Evolutionary conservation across 1,284 basidiomycete genomes (phyloP).

Genomic region (Moesziomyces antarcticus): DNA sequence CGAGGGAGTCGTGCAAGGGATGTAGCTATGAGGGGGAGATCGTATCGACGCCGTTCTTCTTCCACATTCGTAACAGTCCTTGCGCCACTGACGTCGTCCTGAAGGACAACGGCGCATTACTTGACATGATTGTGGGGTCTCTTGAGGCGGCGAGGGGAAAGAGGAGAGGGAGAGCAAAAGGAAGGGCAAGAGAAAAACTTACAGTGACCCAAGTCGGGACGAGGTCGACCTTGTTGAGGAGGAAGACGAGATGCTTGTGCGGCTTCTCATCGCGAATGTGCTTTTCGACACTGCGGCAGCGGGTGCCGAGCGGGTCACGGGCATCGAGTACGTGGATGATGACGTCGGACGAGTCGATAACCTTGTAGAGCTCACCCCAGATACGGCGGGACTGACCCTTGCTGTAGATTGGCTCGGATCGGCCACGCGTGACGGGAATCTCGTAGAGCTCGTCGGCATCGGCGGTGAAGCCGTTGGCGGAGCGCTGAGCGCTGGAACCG

Average conservation of each 20-base stretch:
- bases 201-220: slow-evolving; percentile 99
- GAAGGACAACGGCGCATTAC: slow-evolving; percentile 53
- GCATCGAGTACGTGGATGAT: slow-evolving; percentile 96
- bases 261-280: slow-evolving; percentile 95
- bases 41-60: slow-evolving; percentile 71
- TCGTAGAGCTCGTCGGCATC: slow-evolving; percentile 61
- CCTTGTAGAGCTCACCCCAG: slow-evolving; percentile 98
- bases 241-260: slow-evolving; percentile 94
- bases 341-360: slow-evolving; percentile 98
- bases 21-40: slow-evolving; percentile 68
- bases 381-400: slow-evolving; percentile 74
- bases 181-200: slow-evolving; percentile 69
- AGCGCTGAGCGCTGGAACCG: slow-evolving; percentile 47
- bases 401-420: slow-evolving; percentile 66
- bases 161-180: slow-evolving; percentile 6
- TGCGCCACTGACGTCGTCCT: slow-evolving; percentile 54
- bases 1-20: slow-evolving; percentile 68
- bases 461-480: slow-evolving; percentile 57
- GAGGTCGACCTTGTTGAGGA: slow-evolving; percentile 98
- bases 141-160: slow-evolving; percentile 13
- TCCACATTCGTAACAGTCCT: slow-evolving; percentile 75
- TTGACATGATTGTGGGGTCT: slow-evolving; percentile 67
- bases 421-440: slow-evolving; percentile 63
- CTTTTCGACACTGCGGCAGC: slow-evolving; percentile 93
- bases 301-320: slow-evolving; percentile 93